A percentile compares a stretch with the other conserved stretches of the same genome.
Conservation (phyloP, 805 yeast species). For the Metschnikowia colocasiae region DNA sequence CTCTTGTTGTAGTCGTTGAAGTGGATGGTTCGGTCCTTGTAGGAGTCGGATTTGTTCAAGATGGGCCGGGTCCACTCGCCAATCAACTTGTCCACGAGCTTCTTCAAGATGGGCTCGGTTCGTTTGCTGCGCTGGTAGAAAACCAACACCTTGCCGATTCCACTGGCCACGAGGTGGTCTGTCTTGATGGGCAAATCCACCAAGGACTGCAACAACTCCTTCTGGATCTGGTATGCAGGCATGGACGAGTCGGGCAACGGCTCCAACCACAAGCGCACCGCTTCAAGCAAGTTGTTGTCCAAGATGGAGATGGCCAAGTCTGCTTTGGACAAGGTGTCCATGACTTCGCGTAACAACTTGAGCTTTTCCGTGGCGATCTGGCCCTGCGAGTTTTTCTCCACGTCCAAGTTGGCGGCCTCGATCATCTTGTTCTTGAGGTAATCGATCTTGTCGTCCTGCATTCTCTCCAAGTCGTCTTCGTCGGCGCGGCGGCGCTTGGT, state of each 20-base stretch:
- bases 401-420: conserved; percentile 74
- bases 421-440: conserved; percentile 86
- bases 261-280: conserved; percentile 94
- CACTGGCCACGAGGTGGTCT: conserved; percentile 90
- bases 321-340: conserved; percentile 69
- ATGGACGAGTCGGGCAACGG: conserved; percentile 96
- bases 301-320: conserved; percentile 86
- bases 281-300: conserved; percentile 90
- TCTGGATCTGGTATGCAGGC: conserved; percentile 97
- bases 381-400: conserved; percentile 56
- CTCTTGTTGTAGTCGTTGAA: conserved; percentile 65
- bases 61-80: conserved; percentile 99
- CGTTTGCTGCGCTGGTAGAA: conserved; percentile 88
- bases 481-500: conserved; percentile 64
- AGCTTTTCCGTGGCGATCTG: conserved; percentile 74
- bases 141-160: conserved; percentile 89
- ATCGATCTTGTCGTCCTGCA: conserved; percentile 89
- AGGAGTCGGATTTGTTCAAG: conserved; percentile 91
- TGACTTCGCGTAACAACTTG: conserved; percentile 75
- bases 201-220: conserved; percentile 72
- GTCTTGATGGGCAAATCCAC: conserved; percentile 87
- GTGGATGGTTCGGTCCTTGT: conserved; percentile 77
- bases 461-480: conserved; percentile 91
- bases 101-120: conserved; percentile 82
- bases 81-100: conserved; percentile 83